Base-by-base conservation (phyloP, 768 basidiomycete species). In the Pleurotus djamor region DNA sequence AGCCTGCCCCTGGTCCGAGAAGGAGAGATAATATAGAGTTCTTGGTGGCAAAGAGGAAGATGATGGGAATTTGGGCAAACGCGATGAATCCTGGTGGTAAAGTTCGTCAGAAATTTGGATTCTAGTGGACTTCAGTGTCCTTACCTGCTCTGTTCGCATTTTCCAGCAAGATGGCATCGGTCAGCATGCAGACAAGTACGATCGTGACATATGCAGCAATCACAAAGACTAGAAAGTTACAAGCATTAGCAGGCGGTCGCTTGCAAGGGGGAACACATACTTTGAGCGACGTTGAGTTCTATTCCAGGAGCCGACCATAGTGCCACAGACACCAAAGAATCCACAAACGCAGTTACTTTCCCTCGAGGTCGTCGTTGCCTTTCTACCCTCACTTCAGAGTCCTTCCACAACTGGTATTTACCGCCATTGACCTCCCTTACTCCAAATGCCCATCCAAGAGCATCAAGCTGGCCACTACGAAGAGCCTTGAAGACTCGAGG, bases 101-200 rank as follows among this genome's bases (percentile, higher is more conserved):
- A 7, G 21, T 14, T 33, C 13, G 14, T 54, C 44, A 45, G 32
- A 9, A 16, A 48, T 36, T 28, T 14, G 16, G 5, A 21, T 4
- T 66, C 13, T 8, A 34, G 56, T 12, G 9, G 48, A 47, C 48
- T 45, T 4, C 9, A 33, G 0, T 5, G 4, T 9, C 63, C 77
- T 59, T 64, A 87, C 91, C 92, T 32, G 89, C 85, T 32, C 92
- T 78, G 67, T 95, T 95, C 0, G 92, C 81, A 63, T 93, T 94
- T 43, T 76, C 74, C 4, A 81, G 55, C 2, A 95, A 81, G 2
- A 83, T 80, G 0, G 84, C 84, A 28, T 88, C 73, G 57, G 76
- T 78, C 4, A 85, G 72, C 43, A 91, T 83, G 65, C 91, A 92
- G 2, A 80, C 65, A 14, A 92, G 61, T 4, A 88, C 73, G 10